Evolutionary conservation across 495 filamentous ascomycete species (phyloP).

Genomic region (Talaromyces trachyspermus): DNA sequence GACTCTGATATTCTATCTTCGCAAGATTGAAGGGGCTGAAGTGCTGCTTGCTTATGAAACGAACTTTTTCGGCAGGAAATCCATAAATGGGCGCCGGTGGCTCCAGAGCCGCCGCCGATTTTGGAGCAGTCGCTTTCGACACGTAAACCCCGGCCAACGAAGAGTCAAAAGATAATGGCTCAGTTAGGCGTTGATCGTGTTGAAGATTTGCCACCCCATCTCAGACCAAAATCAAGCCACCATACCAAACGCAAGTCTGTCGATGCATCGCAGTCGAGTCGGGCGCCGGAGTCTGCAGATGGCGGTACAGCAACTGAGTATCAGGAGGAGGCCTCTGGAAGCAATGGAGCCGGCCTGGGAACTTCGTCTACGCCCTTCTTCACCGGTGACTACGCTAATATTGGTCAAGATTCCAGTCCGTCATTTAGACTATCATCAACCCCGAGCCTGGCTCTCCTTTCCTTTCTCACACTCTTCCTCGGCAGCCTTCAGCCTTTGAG

Average conservation of each 20-base stretch:
- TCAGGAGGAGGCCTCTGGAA: conserved; percentile 14
- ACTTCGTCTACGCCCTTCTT: conserved; percentile 24
- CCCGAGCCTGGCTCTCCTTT: conserved; percentile 32
- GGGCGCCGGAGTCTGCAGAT: conserved; percentile 22
- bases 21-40: conserved; percentile 97
- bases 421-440: conserved; percentile 7
- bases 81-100: conserved; percentile 93
- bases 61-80: conserved; percentile 96
- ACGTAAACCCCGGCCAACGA: conserved; percentile 94
- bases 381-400: conserved; percentile 33
- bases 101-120: conserved; percentile 71
- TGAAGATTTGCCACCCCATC: conserved; percentile 76
- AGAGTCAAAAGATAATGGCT: conserved; percentile 91
- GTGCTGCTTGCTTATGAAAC: conserved; percentile 88
- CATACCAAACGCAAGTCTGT: conserved; percentile 42
- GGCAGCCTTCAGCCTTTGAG: conserved; percentile 34
- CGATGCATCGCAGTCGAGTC: conserved; percentile 19
- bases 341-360: conserved; percentile 28
- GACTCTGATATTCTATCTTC: conserved; percentile 91
- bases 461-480: conserved; percentile 30
- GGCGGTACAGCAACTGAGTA: conserved; percentile 20
- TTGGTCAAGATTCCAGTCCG: conserved; percentile 30
- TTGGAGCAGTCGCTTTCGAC: conserved; percentile 83
- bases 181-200: conserved; percentile 79
- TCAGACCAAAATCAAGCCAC: conserved; percentile 66